Conservation (phyloP, 129 eudicot genomes). For the Centrapalus pauciflorus region DNA sequence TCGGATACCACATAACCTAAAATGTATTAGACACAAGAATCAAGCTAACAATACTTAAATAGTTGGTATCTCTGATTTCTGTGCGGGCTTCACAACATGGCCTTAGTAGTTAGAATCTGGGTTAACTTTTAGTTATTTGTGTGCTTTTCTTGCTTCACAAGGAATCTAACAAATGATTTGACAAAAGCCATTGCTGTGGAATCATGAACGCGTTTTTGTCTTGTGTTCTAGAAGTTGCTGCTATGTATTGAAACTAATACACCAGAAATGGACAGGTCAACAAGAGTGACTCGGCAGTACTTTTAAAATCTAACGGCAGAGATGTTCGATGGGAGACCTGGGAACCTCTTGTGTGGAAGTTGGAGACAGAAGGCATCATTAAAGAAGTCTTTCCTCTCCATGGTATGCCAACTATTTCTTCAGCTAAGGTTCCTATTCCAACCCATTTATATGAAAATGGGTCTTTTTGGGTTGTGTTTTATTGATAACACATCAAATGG, state of each 20-base stretch:
- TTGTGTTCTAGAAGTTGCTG: too few relatives aligned
- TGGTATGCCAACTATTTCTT: conserved; percentile 35
- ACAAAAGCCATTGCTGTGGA: background rate
- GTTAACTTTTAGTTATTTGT: too few relatives aligned
- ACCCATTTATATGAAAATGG: too few relatives aligned
- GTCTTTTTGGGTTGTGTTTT: too few relatives aligned
- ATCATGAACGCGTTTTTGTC: too few relatives aligned
- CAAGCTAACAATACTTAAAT: background rate
- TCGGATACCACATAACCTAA: background rate
- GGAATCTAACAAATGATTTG: background rate
- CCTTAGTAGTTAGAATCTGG: too few relatives aligned
- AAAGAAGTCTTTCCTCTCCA: conserved; percentile 91
- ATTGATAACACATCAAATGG: too few relatives aligned
- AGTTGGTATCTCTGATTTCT: background rate
- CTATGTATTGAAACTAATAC: background rate
- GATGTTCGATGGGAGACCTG: conserved; percentile 64
- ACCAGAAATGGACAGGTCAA: conserved; percentile 51
- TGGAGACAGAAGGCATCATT: conserved; percentile 56
- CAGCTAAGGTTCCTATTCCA: too few relatives aligned
- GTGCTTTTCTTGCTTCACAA: too few relatives aligned
- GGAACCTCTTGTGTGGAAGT: conserved; percentile 63
- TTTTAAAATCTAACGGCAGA: conserved; percentile 33
- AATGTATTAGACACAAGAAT: background rate
- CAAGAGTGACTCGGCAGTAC: conserved; percentile 26
- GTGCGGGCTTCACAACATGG: too few relatives aligned